These are phyloP conservation scores for Calocybe cyanea DNA, from an alignment of 768 basidiomycete species.

Conservation along the genomic window DNA sequence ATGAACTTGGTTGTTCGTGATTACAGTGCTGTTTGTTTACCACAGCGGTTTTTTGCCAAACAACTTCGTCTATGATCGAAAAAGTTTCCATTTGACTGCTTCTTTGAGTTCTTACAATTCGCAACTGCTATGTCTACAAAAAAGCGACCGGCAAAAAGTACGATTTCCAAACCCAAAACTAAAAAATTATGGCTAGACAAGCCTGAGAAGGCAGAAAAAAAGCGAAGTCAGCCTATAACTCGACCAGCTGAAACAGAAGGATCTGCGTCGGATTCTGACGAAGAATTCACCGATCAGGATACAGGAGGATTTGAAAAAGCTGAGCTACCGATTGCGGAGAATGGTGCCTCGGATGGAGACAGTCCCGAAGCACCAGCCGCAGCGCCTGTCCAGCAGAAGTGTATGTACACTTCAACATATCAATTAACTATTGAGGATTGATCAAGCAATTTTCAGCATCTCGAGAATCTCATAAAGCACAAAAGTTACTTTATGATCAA, in stretches of 20 bases:
- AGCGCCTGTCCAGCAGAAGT: constrained; percentile 31
- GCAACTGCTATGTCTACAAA: constrained; percentile 42
- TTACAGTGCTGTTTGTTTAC: no score
- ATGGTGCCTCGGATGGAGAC: constrained; percentile 28
- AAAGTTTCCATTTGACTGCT: no score
- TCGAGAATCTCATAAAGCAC: constrained; percentile 68
- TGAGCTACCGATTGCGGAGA: constrained; percentile 31
- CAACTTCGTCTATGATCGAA: no score
- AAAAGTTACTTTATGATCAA: constrained; percentile 62
- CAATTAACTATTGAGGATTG: constrained; percentile 2
- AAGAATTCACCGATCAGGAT: constrained; percentile 33
- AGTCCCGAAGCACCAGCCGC: constrained; percentile 20
- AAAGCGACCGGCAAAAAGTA: constrained; percentile 43
- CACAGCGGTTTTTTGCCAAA: no score
- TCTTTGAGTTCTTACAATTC: no score
- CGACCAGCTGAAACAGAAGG: constrained; percentile 28
- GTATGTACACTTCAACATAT: no score
- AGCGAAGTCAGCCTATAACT: constrained; percentile 60
- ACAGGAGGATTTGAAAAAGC: constrained; percentile 28
- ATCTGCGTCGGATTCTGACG: constrained; percentile 36
- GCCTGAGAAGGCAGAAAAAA: constrained; percentile 14
- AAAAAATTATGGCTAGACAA: constrained; percentile 53
- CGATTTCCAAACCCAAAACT: constrained; percentile 42
- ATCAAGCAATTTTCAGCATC: constrained; percentile 36
- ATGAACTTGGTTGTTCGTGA: no score